These are phyloP conservation scores for Pyrenula massariospora DNA, from an alignment of 495 filamentous ascomycete species.

Conservation along the genomic window DNA sequence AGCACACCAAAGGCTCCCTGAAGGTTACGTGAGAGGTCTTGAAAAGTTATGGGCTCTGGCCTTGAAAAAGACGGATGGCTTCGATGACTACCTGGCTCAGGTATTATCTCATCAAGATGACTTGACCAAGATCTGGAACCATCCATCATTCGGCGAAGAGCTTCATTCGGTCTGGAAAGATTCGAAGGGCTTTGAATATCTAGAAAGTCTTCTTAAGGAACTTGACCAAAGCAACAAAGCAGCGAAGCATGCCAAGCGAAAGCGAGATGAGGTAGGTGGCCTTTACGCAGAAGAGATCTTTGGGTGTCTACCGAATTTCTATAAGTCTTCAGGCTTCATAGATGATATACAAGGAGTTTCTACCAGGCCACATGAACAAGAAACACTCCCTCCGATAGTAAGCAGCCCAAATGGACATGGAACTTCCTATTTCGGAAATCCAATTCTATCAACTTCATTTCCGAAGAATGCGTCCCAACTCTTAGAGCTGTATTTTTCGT, in stretches of 20 bases:
- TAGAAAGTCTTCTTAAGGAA: constrained; percentile 43
- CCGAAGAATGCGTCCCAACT: constrained; percentile 53
- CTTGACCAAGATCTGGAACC: constrained; percentile 34
- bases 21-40: constrained; percentile 33
- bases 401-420: constrained; percentile 7
- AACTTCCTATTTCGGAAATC: neutral
- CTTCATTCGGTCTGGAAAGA: constrained; percentile 47
- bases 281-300: neutral
- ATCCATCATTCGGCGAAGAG: constrained; percentile 36
- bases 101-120: constrained; percentile 23
- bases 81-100: constrained; percentile 34
- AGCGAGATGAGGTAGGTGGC: constrained; percentile 23
- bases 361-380: neutral
- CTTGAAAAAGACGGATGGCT: constrained; percentile 35
- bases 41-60: constrained; percentile 35
- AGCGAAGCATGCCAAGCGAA: constrained; percentile 22
- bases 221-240: constrained; percentile 12
- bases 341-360: constrained; percentile 1
- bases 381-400: constrained; percentile 1
- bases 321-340: neutral
- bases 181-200: constrained; percentile 36
- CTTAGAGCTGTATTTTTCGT: constrained; percentile 60
- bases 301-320: neutral
- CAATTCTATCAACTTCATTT: constrained; percentile 15
- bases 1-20: constrained; percentile 17